A percentile compares a stretch with the other conserved stretches of the same genome.
Evolutionary conservation across 202 grass and related monocot genomes (phyloP).

Genomic region (Setaria viridis): DNA sequence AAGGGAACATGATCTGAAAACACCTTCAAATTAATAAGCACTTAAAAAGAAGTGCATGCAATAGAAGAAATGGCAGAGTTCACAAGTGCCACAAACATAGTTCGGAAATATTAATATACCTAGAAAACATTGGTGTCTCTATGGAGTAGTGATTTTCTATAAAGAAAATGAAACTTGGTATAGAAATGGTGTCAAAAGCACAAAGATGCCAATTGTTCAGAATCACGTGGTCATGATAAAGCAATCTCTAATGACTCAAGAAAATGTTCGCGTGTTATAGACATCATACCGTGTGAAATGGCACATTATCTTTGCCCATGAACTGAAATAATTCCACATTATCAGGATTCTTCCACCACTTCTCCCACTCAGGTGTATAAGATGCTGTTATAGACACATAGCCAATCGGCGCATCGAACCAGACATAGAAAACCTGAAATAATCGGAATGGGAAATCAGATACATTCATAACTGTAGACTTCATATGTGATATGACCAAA

Average conservation of each 20-base stretch:
- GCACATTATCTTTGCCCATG: constrained; percentile 99
- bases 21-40: constrained; percentile 26
- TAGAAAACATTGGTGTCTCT: not conserved
- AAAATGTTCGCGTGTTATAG: constrained; percentile 26
- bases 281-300: constrained; percentile 94
- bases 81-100: not conserved
- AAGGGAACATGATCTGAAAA: constrained; percentile 96
- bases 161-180: not conserved
- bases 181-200: not conserved
- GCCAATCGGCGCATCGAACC: constrained; percentile 99
- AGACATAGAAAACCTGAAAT: constrained; percentile 97
- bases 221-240: not conserved
- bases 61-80: not conserved
- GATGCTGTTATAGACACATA: constrained; percentile 97
- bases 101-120: not conserved
- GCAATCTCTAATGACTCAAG: constrained; percentile 15
- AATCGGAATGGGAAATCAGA: constrained; percentile 22
- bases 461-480: constrained; percentile 34
- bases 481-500: constrained; percentile 34
- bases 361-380: constrained; percentile 95
- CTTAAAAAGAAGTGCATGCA: not conserved
- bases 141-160: too few species aligned
- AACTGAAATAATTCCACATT: constrained; percentile 97
- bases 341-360: constrained; percentile 98
- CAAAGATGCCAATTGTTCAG: not conserved